Base-by-base conservation (phyloP, 495 filamentous ascomycete species). In the Daldinia childiae region DNA sequence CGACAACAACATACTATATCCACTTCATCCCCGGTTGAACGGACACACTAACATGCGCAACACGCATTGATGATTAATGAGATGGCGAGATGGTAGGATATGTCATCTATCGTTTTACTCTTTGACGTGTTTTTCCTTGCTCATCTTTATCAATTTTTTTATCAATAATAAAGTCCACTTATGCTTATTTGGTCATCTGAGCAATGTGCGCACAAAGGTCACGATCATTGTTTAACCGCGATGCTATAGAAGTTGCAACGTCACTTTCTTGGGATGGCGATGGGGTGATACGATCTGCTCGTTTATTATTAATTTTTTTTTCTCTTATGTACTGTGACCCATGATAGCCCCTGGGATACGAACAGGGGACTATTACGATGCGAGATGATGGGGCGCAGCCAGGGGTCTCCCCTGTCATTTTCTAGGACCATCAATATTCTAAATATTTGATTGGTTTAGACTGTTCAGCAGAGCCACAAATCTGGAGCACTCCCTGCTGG, bases 211-310 rank as follows among this genome's bases (percentile, higher is more conserved):
- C 43, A 21, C 8, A 48, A 48, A 24, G 43, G 17, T 48, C 43
- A 48, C 43, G 43, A 48, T 48, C 43, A 24, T 24, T 21, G 19
- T 12, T 9, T 48, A 48, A 21, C 17, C 17, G 19, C 17, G 43
- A 48, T 45, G 41, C 17, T 45, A 5, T 12, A 48, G 43, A 48
- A 12, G 17, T 8, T 48, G 43, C 43, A 73, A 73, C 66, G 71
- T 73, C 71, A 69, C 71, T 62, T 58, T 58, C 50, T 52, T 59
- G 52, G 64, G 58, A 59, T 51, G 63, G 62, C 15, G 59, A 73
- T 73, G 71, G 66, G 71, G 71, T 73, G 71, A 55, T 73, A 73
- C 66, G 66, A 73, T 73, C 66, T 69, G 34, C 48, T 41, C 41
- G 27, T 29, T 27, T 54, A 52, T 29, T 29, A 7, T 48, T 19